Conservation (phyloP, 176 grass and related monocot genomes). For the Avena sativa region DNA sequence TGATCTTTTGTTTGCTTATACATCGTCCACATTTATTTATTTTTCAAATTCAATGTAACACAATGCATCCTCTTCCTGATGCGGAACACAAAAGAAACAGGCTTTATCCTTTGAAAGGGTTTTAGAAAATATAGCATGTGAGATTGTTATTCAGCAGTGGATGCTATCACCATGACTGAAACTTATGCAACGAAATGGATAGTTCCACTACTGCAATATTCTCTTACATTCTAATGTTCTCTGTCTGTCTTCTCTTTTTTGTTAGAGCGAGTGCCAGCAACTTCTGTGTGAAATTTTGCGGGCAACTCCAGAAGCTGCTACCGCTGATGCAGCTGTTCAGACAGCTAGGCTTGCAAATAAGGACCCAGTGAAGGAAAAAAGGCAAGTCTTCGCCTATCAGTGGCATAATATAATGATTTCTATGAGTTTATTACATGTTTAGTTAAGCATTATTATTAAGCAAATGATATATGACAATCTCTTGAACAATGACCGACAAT, state of each 20-base stretch:
- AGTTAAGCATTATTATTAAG: constrained; percentile 28
- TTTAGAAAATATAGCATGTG: constrained; percentile 27
- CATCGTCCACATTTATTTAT: not conserved
- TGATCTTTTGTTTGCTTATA: constrained; percentile 23
- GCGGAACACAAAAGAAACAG: not conserved
- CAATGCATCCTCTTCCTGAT: constrained; percentile 19
- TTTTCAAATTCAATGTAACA: constrained; percentile 29
- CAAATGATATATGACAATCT: constrained; percentile 10
- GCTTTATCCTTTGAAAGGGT: constrained; percentile 32
- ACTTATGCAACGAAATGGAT: constrained; percentile 41
- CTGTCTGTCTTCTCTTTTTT: constrained; percentile 34
- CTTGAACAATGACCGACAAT: constrained; percentile 9
- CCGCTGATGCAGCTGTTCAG: constrained; percentile 93
- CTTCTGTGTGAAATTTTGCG: constrained; percentile 96
- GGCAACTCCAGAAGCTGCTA: constrained; percentile 99
- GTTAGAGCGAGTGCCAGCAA: constrained; percentile 97
- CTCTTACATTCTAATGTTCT: constrained; percentile 37
- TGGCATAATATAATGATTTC: constrained; percentile 32
- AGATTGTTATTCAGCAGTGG: constrained; percentile 29
- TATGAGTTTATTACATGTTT: not conserved
- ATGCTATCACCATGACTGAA: constrained; percentile 4
- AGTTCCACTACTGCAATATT: constrained; percentile 19
- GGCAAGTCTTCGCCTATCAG: constrained; percentile 58
- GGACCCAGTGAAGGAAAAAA: constrained; percentile 88
- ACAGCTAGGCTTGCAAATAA: constrained; percentile 98